Evolutionary conservation across 495 filamentous ascomycete genomes (phyloP), one percentile per base, ranked within the genome.

Genomic region (Pyrenula aspistea): DNA sequence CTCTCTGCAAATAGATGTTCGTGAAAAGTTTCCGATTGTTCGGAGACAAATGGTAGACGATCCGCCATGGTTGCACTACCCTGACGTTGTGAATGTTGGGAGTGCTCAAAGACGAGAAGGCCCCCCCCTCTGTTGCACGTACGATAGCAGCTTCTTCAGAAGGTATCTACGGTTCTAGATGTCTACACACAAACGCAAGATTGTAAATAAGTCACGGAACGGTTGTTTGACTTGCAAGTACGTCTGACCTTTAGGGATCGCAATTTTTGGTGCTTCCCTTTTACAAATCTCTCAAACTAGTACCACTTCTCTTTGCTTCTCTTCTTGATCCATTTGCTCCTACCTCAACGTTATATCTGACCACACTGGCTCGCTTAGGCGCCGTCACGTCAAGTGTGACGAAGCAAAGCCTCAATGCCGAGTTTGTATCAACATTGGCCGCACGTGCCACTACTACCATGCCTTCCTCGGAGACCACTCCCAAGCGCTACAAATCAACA

Each of bases 321-420:
- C n/a, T n/a, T n/a, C n/a, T n/a, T n/a, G n/a, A n/a, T n/a, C n/a
- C n/a, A n/a, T n/a, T n/a, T n/a, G n/a, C n/a, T n/a, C n/a, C n/a
- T n/a, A n/a, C n/a, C n/a, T n/a, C 31, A 8, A 4, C 15, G 31
- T 15, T 15, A n/a, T 42, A 4, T 42, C 31, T 42, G 31, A 42
- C 31, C 15, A 8, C 15, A 8, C 31, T 42, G 4, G n/a, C n/a
- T n/a, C n/a, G n/a, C 31, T 42, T 15, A 42, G 31, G 31, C 31
- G 47, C 22, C 31, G 58, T 19, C 54, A 54, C 21, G 54, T 56
- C n/a, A 60, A 60, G 53, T 60, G 58, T 25, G 58, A 56, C 49
- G 58, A 60, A 25, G 53, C 8, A 15, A 60, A 60, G 23, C 58
- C 58, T 2, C 36, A 54, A 8, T 60, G 58, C 49, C 48, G 12